Base-by-base conservation (phyloP, 2,329 filamentous ascomycete genomes). In the Exophiala aquamarina region DNA sequence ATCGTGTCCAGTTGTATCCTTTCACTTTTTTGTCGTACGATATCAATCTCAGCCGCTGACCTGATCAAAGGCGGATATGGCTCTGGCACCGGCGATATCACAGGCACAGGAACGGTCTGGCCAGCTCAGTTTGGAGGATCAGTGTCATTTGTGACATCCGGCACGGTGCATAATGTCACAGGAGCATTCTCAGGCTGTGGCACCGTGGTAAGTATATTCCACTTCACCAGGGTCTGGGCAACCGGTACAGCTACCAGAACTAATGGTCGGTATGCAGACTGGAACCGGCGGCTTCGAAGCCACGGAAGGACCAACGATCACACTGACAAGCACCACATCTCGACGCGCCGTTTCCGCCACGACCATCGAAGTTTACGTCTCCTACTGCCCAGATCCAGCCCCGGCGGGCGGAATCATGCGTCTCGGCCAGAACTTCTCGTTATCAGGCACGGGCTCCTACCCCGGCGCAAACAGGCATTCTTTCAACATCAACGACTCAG, bases 151-250 rank as follows among this genome's bases (percentile, higher is more conserved):
- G 51, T 56, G 19, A 42, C 50, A 6, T 54, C 48, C 10, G 56
- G 56, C 29, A 26, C 23, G 23, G 53, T 45, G 4, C 41, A 55
- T 14, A 45, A 21, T 11, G 56, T 54, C 26, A 48, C 19, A 20
- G 56, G 56, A 20, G 41, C 40, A 6, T 55, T 58, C 39, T 39
- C n/a, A n/a, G 54, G 56, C 4, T 58, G 54, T 41, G 56, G 56
- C 13, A 49, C 41, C 7, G 23, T 58, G 44, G 53, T 56, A 49
- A 20, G 52, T 50, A 15, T 20, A 20, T 31, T 11, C 37, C 5
- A 10, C 4, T 36, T 28, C 8, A 6, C 6, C 23, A 26, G 23
- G 23, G 23, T n/a, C n/a, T n/a, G 23, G 11, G 23, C 23, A 6
- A 6, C 11, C 23, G 23, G 11, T 6, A 38, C 14, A 20, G n/a